Evolutionary conservation across 2,329 filamentous ascomycete genomes (phyloP).

Genomic region (Ophiostoma ulmi): DNA sequence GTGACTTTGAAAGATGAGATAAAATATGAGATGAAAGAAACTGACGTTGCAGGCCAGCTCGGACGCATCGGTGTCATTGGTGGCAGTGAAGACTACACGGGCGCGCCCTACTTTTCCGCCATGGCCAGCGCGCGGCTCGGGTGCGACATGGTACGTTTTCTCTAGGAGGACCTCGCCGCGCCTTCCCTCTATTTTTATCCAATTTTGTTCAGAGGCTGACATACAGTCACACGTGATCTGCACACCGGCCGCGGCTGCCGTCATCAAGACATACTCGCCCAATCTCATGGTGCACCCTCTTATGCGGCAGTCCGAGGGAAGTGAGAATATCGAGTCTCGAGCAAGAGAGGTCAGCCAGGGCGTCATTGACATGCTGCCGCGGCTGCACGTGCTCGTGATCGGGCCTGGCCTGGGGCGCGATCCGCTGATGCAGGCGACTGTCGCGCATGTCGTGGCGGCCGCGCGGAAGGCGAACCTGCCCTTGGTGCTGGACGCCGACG

Average conservation of each 20-base stretch:
- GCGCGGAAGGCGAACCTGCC: slow-evolving; percentile 68
- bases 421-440: slow-evolving; percentile 81
- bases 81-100: slow-evolving; percentile 92
- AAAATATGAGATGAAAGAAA: slow-evolving; percentile 26
- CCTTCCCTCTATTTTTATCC: neutral
- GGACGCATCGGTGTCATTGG: slow-evolving; percentile 91
- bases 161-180: neutral
- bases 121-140: slow-evolving; percentile 91
- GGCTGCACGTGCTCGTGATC: slow-evolving; percentile 87
- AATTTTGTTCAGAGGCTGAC: slow-evolving; percentile 33
- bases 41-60: slow-evolving; percentile 55
- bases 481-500: slow-evolving; percentile 89
- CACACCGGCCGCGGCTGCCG: slow-evolving; percentile 76
- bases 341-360: slow-evolving; percentile 57
- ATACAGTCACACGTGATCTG: slow-evolving; percentile 81
- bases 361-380: slow-evolving; percentile 74
- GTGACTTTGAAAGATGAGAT: slow-evolving; percentile 49
- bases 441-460: slow-evolving; percentile 69
- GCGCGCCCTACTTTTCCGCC: slow-evolving; percentile 94
- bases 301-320: slow-evolving; percentile 62
- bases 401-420: slow-evolving; percentile 90
- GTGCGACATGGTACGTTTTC: slow-evolving; percentile 62
- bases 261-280: slow-evolving; percentile 96
- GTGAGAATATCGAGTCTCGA: slow-evolving; percentile 44
- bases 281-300: slow-evolving; percentile 98